Conservation (phyloP, 2,329 filamentous ascomycete species). For the Hymenoscyphus scutula region DNA sequence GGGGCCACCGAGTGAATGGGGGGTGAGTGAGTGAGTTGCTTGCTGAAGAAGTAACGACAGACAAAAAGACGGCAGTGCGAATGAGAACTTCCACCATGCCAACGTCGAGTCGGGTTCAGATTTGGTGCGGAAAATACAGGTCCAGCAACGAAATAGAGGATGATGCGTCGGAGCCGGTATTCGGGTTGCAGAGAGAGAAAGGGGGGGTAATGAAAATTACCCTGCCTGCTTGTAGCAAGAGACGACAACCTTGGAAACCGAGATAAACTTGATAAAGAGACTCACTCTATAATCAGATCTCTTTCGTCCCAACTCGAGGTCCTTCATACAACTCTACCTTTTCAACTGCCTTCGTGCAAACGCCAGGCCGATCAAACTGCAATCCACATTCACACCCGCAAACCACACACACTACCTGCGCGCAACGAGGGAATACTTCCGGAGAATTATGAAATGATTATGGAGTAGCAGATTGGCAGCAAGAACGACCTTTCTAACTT, state of each 20-base stretch:
- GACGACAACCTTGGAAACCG: not conserved
- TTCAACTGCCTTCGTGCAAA: not conserved
- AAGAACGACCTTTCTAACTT: not conserved
- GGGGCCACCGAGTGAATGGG: not conserved
- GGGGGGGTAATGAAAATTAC: not conserved
- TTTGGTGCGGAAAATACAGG: not conserved
- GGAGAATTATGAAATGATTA: not conserved
- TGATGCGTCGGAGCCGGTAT: not conserved
- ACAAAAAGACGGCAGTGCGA: not conserved
- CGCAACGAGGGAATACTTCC: not conserved
- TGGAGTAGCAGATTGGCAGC: not conserved
- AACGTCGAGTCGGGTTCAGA: not conserved
- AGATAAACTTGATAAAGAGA: not conserved
- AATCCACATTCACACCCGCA: conserved; percentile 1
- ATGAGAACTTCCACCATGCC: not conserved
- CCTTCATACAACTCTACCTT: conserved; percentile 1
- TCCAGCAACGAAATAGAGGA: not conserved
- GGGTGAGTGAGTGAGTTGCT: not conserved
- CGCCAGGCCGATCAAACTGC: not conserved
- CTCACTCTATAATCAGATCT: not conserved
- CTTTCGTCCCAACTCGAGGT: conserved; percentile 1
- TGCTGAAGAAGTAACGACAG: not conserved
- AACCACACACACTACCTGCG: not conserved
- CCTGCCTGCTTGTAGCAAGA: not conserved
- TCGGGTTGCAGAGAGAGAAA: not conserved